These are phyloP conservation scores for Claviceps capensis DNA, from an alignment of 2,329 filamentous ascomycete genomes.

Conservation along the genomic window DNA sequence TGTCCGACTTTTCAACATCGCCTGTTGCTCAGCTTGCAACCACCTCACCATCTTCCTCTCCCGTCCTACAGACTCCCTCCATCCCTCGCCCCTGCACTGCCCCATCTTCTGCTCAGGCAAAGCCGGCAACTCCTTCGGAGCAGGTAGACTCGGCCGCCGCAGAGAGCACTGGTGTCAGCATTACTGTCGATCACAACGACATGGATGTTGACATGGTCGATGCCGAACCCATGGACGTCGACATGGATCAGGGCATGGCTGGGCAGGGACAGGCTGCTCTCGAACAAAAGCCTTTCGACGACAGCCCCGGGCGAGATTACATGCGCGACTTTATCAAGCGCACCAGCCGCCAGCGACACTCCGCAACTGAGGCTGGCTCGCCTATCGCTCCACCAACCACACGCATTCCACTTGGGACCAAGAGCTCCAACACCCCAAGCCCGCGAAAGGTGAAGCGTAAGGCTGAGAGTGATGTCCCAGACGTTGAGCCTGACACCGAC, in stretches of 20 bases:
- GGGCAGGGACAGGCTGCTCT: background rate
- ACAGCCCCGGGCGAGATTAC: constrained; percentile 22
- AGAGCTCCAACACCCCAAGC: constrained; percentile 23
- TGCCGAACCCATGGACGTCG: no score
- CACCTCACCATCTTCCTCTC: background rate
- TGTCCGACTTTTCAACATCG: background rate
- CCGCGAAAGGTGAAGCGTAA: constrained; percentile 21
- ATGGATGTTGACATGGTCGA: no score
- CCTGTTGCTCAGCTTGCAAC: background rate
- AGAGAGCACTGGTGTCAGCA: background rate
- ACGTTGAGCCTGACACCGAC: constrained; percentile 11
- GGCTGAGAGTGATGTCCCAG: constrained; percentile 11
- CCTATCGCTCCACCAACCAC: constrained; percentile 13
- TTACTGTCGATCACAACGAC: background rate
- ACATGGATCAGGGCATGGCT: background rate
- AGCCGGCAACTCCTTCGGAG: background rate
- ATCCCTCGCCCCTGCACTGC: background rate
- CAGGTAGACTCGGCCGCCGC: background rate
- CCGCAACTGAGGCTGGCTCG: constrained; percentile 19
- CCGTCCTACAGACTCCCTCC: background rate
- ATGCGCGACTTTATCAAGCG: constrained; percentile 23
- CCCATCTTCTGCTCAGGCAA: background rate
- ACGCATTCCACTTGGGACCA: constrained; percentile 19
- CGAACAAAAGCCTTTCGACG: constrained; percentile 10
- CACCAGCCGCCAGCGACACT: constrained; percentile 15